These are phyloP conservation scores for Arabidopsis hybrid DNA, from an alignment of 441 rosid species.

Conservation along the genomic window DNA sequence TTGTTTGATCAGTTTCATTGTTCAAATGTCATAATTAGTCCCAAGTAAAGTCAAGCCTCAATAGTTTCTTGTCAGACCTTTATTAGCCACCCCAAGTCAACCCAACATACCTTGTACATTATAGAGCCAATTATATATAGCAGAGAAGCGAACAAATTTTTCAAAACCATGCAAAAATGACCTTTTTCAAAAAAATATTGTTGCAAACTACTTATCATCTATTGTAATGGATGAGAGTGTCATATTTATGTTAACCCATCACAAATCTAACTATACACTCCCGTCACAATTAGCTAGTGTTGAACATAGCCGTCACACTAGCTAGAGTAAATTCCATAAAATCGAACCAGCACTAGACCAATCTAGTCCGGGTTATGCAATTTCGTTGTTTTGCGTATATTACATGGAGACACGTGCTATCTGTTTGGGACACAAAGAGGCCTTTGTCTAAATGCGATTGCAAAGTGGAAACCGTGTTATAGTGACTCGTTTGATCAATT, in stretches of 20 bases:
- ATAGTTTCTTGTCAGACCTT: slow-evolving; percentile 10
- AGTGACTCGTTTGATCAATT: slow-evolving; percentile 40
- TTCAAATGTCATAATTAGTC: slow-evolving; percentile 8
- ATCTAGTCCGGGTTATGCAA: neutral
- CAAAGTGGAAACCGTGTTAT: slow-evolving; percentile 36
- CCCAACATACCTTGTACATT: slow-evolving; percentile 11
- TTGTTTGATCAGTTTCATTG: slow-evolving; percentile 10
- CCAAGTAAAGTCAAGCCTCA: slow-evolving; percentile 10
- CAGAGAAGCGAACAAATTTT: too few relatives aligned
- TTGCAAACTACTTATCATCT: neutral
- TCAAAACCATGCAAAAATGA: too few relatives aligned
- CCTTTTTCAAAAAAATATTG: too few relatives aligned
- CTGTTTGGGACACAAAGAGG: slow-evolving; percentile 13
- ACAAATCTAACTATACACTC: neutral
- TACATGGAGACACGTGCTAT: slow-evolving; percentile 6
- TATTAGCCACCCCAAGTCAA: slow-evolving; percentile 10
- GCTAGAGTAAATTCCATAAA: neutral
- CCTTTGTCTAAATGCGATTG: slow-evolving; percentile 14
- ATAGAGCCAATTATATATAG: neutral
- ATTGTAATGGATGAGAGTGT: neutral
- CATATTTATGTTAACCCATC: neutral
- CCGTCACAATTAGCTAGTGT: too few relatives aligned
- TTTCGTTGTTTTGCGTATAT: slow-evolving; percentile 13
- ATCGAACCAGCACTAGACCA: neutral
- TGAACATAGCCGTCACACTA: too few relatives aligned